phyloP scores from a whole-genome alignment of 164 flowering plant species.

The Magnolia kwangsiensis region DNA sequence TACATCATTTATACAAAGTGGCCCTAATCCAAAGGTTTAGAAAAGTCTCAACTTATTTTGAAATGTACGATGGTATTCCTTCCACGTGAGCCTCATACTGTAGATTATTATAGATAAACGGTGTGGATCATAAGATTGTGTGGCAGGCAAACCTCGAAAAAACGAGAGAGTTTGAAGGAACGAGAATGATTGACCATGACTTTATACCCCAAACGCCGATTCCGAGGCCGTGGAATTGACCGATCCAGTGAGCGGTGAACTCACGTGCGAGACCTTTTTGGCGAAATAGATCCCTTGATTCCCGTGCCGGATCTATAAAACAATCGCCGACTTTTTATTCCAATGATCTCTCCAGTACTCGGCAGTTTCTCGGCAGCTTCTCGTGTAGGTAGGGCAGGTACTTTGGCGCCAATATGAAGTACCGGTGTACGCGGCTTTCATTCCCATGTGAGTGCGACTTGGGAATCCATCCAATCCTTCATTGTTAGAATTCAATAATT shows the following conservation, averaged over 20 bases:
- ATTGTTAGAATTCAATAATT: no score
- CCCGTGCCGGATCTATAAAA: background rate
- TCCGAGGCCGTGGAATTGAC: conserved; percentile 34
- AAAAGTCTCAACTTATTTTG: background rate
- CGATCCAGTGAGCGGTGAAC: conserved; percentile 15
- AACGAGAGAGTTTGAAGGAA: background rate
- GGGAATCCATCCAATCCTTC: no score
- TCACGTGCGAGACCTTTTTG: conserved; percentile 37
- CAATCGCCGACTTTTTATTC: conserved; percentile 2
- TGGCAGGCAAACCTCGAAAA: background rate
- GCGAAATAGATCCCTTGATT: background rate
- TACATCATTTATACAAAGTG: no score
- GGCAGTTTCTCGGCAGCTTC: background rate
- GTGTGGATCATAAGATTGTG: background rate
- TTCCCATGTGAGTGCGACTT: no score
- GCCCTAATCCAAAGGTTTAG: background rate
- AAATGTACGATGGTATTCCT: no score
- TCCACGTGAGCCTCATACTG: no score
- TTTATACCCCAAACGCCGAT: background rate
- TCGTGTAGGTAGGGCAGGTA: background rate
- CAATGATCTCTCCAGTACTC: background rate
- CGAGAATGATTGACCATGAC: background rate
- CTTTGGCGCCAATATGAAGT: no score
- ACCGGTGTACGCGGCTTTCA: no score
- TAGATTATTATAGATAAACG: background rate